Percentiles rank a stretch among this genome's conserved stretches.
These are phyloP conservation scores for Prunus kanzakura DNA, from an alignment of 306 rosid genomes.

Conservation along the genomic window DNA sequence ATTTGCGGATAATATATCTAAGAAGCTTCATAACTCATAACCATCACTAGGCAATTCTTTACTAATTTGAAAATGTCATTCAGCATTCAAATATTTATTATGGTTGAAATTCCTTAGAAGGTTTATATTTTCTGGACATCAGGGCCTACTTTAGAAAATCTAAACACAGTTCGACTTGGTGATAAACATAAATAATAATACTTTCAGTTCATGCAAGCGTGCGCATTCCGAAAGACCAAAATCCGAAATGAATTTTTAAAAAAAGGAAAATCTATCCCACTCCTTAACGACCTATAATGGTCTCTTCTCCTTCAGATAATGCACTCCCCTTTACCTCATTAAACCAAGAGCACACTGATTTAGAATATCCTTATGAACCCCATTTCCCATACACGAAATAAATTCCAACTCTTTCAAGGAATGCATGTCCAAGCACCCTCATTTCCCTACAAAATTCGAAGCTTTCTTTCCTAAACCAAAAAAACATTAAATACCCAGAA, in stretches of 20 bases:
- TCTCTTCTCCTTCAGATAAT: too few relatives aligned
- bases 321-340: too few relatives aligned
- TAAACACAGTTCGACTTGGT: not conserved
- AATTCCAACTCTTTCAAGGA: conserved; percentile 1
- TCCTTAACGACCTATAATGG: not conserved
- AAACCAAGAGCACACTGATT: not conserved
- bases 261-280: too few relatives aligned
- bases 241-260: not conserved
- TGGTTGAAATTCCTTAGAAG: not conserved
- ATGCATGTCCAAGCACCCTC: not conserved
- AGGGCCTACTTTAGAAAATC: not conserved
- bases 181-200: not conserved
- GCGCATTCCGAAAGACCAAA: not conserved
- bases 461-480: not conserved
- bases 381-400: conserved; percentile 16
- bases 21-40: not conserved
- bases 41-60: not conserved
- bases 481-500: not conserved
- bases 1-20: not conserved
- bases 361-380: conserved; percentile 11
- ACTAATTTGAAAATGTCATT: not conserved
- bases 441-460: not conserved
- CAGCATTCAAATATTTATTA: not conserved
- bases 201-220: not conserved
- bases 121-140: not conserved